Evolutionary conservation across 2,329 filamentous ascomycete genomes (phyloP), one percentile per base, ranked within the genome.

Genomic region (Colletotrichum somersetense): DNA sequence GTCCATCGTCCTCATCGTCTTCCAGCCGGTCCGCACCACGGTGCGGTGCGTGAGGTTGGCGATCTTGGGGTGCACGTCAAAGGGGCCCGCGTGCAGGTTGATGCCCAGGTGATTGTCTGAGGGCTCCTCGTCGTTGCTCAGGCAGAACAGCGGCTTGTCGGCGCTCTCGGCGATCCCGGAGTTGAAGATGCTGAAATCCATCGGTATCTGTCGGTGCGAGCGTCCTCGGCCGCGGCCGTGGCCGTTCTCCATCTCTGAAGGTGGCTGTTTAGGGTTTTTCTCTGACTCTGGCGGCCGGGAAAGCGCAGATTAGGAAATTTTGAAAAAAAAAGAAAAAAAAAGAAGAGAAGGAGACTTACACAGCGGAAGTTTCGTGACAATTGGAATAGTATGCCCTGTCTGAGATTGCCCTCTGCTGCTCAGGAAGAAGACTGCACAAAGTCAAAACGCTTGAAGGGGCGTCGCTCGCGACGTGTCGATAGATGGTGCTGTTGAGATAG

Each of bases 41-140:
- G 44, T 38, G 46, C 61, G 61, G 38, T 63, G 61, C 18, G 61
- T 63, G 48, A 63, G 61, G 7, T 33, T 50, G n/a, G 61, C 61
- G 14, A 63, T 63, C 16, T 42, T 63, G 20, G 61, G 61, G 1
- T 50, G 44, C 46, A 52, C 26, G 35, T 40, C 35, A 8, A 63
- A 53, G 61, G 61, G 61, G 16, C 61, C 61, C 11, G 46, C 61
- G 48, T 63, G 61, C 8, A 63, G 46, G n/a, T 63, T 63, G 48
- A 63, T 63, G 48, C 61, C 61, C 14, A 63, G 23, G 23, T 50
- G 33, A 23, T 42, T 63, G 8, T 52, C 46, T 8, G 61, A 63
- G n/a, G 61, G 61, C 26, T 63, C 61, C 3, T 48, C 59, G 42
- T 63, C 61, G 48, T 63, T 50, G 44, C 46, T 52, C 16, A 63